A percentile compares a stretch with the other conserved stretches of the same genome.
These are phyloP conservation scores for Apium graveolens DNA, from an alignment of 129 eudicot genomes.

Conservation along the genomic window DNA sequence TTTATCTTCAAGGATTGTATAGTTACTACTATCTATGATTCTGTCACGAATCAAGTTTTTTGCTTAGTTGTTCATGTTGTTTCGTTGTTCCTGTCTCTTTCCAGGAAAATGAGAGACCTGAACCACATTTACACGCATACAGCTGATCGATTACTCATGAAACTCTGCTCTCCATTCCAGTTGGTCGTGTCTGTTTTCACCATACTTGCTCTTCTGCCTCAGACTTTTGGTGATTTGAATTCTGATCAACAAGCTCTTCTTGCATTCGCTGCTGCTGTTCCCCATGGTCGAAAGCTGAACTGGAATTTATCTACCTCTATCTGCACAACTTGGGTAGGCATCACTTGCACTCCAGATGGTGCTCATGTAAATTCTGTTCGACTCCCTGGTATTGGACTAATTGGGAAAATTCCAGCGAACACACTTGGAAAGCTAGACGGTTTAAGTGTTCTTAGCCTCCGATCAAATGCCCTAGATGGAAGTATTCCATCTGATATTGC, in stretches of 20 bases:
- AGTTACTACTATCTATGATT: background rate
- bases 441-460: conserved; percentile 58
- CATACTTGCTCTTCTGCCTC: conserved; percentile 44
- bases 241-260: conserved; percentile 71
- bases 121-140: background rate
- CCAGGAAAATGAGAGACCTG: conserved; percentile 13
- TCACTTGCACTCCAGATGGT: conserved; percentile 50
- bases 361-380: conserved; percentile 45
- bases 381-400: conserved; percentile 75
- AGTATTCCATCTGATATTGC: conserved; percentile 56
- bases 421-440: conserved; percentile 56
- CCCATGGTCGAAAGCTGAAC: conserved; percentile 70
- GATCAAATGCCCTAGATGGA: conserved; percentile 66
- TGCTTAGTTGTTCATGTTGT: background rate
- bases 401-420: conserved; percentile 54
- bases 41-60: conserved; percentile 18
- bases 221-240: conserved; percentile 39
- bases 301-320: conserved; percentile 44
- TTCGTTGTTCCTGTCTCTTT: background rate
- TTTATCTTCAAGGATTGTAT: background rate
- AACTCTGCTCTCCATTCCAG: conserved; percentile 24
- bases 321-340: conserved; percentile 68
- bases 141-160: conserved; percentile 31
- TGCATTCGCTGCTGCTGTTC: conserved; percentile 51
- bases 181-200: conserved; percentile 26